A percentile compares a stretch with the other conserved stretches of the same genome.
Evolutionary conservation across 805 yeast species (phyloP).

Genomic region (Candida broadrunensis): DNA sequence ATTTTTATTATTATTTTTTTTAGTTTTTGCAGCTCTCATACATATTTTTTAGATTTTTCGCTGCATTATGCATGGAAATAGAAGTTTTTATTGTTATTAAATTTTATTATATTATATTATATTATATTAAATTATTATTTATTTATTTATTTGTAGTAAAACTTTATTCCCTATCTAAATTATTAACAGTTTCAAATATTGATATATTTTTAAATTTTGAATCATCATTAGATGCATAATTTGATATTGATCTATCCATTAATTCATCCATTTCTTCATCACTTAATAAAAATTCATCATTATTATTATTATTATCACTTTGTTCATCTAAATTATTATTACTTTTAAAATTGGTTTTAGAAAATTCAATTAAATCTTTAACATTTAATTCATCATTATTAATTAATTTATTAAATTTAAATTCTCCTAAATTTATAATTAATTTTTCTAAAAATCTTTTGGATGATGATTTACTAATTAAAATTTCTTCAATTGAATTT

Average conservation of each 20-base stretch:
- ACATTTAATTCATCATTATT: slow-evolving; percentile 8
- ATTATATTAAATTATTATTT: no score
- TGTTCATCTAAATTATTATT: slow-evolving; percentile 8
- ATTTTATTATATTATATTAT: no score
- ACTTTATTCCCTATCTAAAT: slow-evolving; percentile 19
- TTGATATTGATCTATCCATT: slow-evolving; percentile 29
- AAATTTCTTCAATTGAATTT: slow-evolving; percentile 79
- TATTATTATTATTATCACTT: not conserved
- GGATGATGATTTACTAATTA: slow-evolving; percentile 73
- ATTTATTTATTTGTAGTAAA: no score
- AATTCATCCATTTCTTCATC: slow-evolving; percentile 43
- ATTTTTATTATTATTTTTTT: no score
- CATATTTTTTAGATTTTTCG: no score
- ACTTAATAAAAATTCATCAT: slow-evolving; percentile 9
- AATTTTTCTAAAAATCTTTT: slow-evolving; percentile 77
- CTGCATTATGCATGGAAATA: no score
- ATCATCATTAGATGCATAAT: slow-evolving; percentile 20
- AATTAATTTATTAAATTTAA: slow-evolving; percentile 26
- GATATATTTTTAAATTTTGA: slow-evolving; percentile 26
- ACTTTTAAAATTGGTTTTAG: slow-evolving; percentile 11
- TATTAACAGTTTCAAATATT: slow-evolving; percentile 36
- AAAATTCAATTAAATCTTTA: slow-evolving; percentile 18
- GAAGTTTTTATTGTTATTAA: no score
- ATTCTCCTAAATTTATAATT: slow-evolving; percentile 47
- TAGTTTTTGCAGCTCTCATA: no score